Conservation (phyloP, 768 basidiomycete species). For the Mycena rebaudengoi region DNA sequence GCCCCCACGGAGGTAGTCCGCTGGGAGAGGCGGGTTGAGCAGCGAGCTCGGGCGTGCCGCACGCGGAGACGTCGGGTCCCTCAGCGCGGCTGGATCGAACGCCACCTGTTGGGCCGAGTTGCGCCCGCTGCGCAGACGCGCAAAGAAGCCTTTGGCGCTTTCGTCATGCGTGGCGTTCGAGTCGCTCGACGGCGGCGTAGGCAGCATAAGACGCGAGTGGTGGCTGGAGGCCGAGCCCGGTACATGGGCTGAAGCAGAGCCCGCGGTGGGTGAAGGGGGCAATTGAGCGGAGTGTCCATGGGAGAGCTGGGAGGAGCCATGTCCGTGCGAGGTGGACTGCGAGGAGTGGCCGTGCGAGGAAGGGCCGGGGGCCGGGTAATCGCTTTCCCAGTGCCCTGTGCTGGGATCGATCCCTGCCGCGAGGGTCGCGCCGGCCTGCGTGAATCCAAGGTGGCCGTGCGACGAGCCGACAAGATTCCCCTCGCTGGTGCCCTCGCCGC, state of each 20-base stretch:
- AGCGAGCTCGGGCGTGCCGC: slow-evolving; percentile 4
- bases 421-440: slow-evolving; percentile 8
- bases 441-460: neutral
- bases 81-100: neutral
- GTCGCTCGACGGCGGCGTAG: slow-evolving; percentile 10
- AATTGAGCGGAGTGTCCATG: neutral
- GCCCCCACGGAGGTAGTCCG: neutral
- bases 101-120: neutral
- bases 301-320: too few species aligned
- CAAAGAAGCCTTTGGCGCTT: neutral
- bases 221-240: neutral
- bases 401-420: neutral
- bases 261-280: neutral
- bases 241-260: neutral
- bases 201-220: neutral
- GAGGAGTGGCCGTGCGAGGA: neutral
- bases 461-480: neutral
- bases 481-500: neutral
- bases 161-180: neutral
- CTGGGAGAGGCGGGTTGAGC: slow-evolving; percentile 22
- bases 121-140: slow-evolving; percentile 3
- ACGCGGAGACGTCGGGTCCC: neutral
- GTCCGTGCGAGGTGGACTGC: too few species aligned
- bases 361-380: neutral
- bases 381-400: neutral